Base-by-base conservation (phyloP, 345 rosid species). In the Iberis pinnata region DNA sequence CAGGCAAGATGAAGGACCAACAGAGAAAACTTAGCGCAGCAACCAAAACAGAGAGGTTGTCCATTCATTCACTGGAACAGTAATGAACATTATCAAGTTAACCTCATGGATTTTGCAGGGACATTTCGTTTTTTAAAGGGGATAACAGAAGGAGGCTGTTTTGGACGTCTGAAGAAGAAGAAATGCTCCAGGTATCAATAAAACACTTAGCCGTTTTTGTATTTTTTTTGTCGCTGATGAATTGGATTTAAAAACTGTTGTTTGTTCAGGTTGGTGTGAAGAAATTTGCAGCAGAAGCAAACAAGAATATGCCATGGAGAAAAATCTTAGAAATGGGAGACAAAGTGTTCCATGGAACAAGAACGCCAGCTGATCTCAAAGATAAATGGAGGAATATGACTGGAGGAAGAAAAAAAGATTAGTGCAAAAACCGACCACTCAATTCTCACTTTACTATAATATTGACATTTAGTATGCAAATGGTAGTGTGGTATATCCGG, bases 281-380 rank as follows among this genome's bases (percentile, higher is more conserved):
- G 33, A 77, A 44, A 49, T 78, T 69, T 58, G 63, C 80, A 8
- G 60, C 27, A 37, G 39, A 53, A 26, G 54, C 25, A 12, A 81
- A 75, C 5, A 86, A 76, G 73, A 80, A 86, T 70, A 45, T 84
- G 39, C 88, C 97, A 9, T 90, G 95, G 95, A 75, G 72, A 64
- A 90, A 79, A 67, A 72, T 89, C 53, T 60, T 86, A 69, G 86
- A 84, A 14, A 77, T 73, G 73, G 96, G 97, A 55, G 60, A n/a
- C 7, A 65, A 59, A 17, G 75, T 80, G 55, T 89, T 86, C 35
- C 43, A 82, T 24, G 31, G 50, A 39, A 76, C 75, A 36, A 86
- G 96, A 27, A 70, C 70, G 22, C 84, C 97, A 0, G 12, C 58
- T 43, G 95, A 83, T 70, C 94, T 89, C 26, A 84, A 80, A 69